Percentiles rank a stretch among this genome's conserved stretches.
Evolutionary conservation across 257 asterid genomes (phyloP).

Genomic region (Leonotis leonurus): DNA sequence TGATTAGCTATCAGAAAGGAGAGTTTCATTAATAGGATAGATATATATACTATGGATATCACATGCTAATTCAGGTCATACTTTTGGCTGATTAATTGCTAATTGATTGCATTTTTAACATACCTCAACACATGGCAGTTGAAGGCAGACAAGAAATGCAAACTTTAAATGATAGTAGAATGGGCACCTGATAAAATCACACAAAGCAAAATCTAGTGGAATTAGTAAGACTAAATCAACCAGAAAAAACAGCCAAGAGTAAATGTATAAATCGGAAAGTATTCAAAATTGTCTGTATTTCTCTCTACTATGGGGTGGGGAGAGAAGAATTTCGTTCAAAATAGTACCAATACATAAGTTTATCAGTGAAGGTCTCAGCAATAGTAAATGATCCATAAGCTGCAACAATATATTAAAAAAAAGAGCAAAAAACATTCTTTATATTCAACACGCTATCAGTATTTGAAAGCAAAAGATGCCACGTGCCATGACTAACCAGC

Average conservation of each 20-base stretch:
- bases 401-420: conserved; percentile 40
- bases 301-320: background rate
- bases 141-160: conserved; percentile 98
- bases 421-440: background rate
- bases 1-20: conserved; percentile 23
- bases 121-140: conserved; percentile 79
- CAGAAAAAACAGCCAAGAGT: background rate
- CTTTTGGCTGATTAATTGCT: background rate
- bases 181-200: conserved; percentile 64
- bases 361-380: conserved; percentile 75
- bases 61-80: background rate
- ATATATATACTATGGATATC: too few species aligned
- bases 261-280: background rate
- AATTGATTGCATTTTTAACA: conserved; percentile 25
- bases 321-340: conserved; percentile 6
- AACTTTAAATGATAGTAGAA: conserved; percentile 81
- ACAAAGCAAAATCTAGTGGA: conserved; percentile 12
- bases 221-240: conserved; percentile 6
- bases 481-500: conserved; percentile 56
- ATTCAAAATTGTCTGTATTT: background rate
- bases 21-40: background rate
- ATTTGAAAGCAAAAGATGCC: background rate
- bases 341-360: conserved; percentile 63
- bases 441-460: background rate
- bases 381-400: conserved; percentile 89